Evolutionary conservation across 768 basidiomycete genomes (phyloP), one percentile per base, ranked within the genome.

Genomic region (Mycena epipterygia): DNA sequence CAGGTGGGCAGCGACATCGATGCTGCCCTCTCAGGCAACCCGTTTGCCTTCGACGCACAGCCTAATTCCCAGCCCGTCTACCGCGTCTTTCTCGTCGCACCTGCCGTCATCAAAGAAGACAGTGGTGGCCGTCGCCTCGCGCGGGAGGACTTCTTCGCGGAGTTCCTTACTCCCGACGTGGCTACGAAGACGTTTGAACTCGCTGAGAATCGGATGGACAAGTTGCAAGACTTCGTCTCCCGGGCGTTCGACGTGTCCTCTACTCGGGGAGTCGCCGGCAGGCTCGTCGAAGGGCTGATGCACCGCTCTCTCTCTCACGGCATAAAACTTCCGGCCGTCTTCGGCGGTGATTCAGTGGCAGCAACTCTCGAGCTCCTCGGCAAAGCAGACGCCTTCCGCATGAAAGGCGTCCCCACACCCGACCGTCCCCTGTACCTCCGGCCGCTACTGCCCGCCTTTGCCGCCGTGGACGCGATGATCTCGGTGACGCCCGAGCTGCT

Each of bases 231-330:
- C 0, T 32, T 42, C 37, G 42, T 67, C 17, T 52, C 58, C 32
- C 25, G 13, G 7, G 65, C 56, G 16, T 53, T 60, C 27, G 27
- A 44, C 29, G 9, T 51, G 0, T 9, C 58, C 17, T 42, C 48
- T 48, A 59, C 48, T 16, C 35, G 37, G 13, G 37, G 30, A 32
- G 37, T 60, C 25, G 66, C 58, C 37, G 58, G 66, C 8, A 60
- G 32, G 37, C 39, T 67, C 32, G 57, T 67, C 44, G 66, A 67
- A 35, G 66, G 66, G 23, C 27, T 67, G 23, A 67, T 67, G n/a
- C 58, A 67, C 55, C 51, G 35, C 33, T 39, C 58, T 35, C 56
- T 59, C 33, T 41, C 42, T 5, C 23, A 30, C 42, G 57, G 44
- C 58, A 42, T 49, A 8, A 35, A 25, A 33, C 66, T 67, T 60